Base-by-base conservation (phyloP, 257 asterid species). In the Cynanchum wilfordii region DNA sequence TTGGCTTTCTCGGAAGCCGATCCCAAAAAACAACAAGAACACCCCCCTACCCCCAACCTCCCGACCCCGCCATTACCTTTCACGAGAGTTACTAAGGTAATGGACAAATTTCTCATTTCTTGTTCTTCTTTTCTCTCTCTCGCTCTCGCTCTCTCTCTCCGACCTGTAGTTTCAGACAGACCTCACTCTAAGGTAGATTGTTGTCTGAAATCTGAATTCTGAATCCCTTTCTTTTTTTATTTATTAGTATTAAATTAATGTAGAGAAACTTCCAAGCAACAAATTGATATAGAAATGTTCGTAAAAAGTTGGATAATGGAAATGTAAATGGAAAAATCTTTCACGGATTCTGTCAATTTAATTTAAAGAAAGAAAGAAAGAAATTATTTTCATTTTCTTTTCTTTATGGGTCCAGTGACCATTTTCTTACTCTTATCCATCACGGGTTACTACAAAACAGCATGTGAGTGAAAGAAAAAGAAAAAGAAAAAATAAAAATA, bases 361-460 rank as follows among this genome's bases (percentile, higher is more conserved):
- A 33, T 33, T 33, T 33, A 33, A 33, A 33, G 38, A 33, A 33
- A 33, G 6, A 2, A 33, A 33, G 38, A 2, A 30, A 13, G n/a
- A 50, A 50, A 50, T 50, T 75, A 64, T 68, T 33, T 33, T 1
- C 77, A 69, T 55, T 63, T n/a, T n/a, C n/a, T n/a, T 8, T n/a
- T 27, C n/a, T 5, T 30, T 58, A 51, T 82, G 84, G 81, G 51
- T 78, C 85, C 7, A 54, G 25, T 7, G 7, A 7, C 57, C 60
- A 15, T 44, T 44, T 71, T 44, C 50, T 71, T 75, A 45, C 82
- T 59, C 64, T 80, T 74, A 83, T 84, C 85, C 84, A 63, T 89
- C 96, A 88, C 90, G 94, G 94, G 92, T 81, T 75, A 80, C 90
- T 79, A 83, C 22, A 82, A 84, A 79, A 84, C 91, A 87, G 84